Evolutionary conservation across 2,329 filamentous ascomycete species (phyloP).

Genomic region (Chaetomiaceae sp.): DNA sequence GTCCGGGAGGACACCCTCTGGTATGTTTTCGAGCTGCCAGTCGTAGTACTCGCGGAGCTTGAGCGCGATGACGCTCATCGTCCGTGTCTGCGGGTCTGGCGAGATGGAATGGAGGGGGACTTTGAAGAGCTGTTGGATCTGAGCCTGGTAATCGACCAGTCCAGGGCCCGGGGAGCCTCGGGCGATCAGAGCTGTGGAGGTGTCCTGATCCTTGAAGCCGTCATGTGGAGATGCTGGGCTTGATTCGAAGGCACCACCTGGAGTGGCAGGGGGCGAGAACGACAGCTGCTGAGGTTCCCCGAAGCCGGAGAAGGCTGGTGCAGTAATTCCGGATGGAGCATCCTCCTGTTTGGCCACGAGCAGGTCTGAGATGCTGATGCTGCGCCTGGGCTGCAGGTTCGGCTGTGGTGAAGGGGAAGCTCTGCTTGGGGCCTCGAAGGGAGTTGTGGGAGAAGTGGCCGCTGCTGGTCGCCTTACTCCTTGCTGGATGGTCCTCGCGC

Average conservation of each 20-base stretch:
- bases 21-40: slow-evolving; percentile 25
- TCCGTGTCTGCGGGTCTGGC: slow-evolving; percentile 19
- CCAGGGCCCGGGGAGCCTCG: slow-evolving; percentile 14
- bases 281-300: not conserved
- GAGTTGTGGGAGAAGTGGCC: not conserved
- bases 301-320: not conserved
- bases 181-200: slow-evolving; percentile 4
- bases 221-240: slow-evolving; percentile 16
- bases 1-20: slow-evolving; percentile 23
- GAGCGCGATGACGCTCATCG: slow-evolving; percentile 22
- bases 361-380: slow-evolving; percentile 25
- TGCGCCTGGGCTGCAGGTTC: slow-evolving; percentile 2
- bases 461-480: slow-evolving; percentile 10
- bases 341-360: slow-evolving; percentile 12
- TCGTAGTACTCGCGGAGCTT: slow-evolving; percentile 26
- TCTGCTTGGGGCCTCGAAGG: not conserved
- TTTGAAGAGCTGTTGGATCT: slow-evolving; percentile 20
- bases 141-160: slow-evolving; percentile 19
- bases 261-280: slow-evolving; percentile 11
- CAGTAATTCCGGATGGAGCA: not conserved
- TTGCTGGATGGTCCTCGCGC: slow-evolving; percentile 19
- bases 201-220: not conserved
- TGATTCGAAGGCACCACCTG: slow-evolving; percentile 13
- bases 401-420: not conserved
- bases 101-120: slow-evolving; percentile 18